Evolutionary conservation across 192 early-diverging fungal species (phyloP), one percentile per base, ranked within the genome.

Genomic region (Umbelopsis ramanniana): DNA sequence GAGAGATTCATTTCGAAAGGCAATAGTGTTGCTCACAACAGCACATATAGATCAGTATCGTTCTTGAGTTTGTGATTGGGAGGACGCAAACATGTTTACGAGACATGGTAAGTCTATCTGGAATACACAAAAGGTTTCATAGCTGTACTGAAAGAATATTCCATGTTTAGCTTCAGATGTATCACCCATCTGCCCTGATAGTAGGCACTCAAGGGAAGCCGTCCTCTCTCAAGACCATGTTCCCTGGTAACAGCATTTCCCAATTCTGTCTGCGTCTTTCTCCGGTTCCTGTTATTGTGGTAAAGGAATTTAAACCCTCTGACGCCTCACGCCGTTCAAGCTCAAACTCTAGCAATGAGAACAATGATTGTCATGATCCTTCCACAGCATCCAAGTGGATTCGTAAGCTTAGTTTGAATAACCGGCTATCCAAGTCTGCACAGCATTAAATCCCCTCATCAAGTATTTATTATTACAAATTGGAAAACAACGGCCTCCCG

Each of bases 201-300:
- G 86, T 91, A 68, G 89, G 89, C 50, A 87, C 88, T 0, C 83
- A 85, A 52, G 88, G 88, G 14, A 86, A 85, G 12, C 83, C 83
- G 40, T 72, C 82, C 0, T 72, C 82, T 0, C 72, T 88, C 35
- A 89, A 87, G 74, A 81, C 86, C 54, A 87, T 85, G 52, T 72
- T 91, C 22, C 77, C 88, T 66, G 89, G 89, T 46, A 52, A 33
- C 19, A 85, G 83, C 66, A 80, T 89, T 3, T 88, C 88, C 1
- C 82, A 83, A 43, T 89, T 88, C 43, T 85, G 85, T 45, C 53
- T 89, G 48, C 82, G 88, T 67, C 83, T 87, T 71, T 85, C 85
- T 47, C 80, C 82, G 6, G 73, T 88, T 4, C 88, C 89, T 0
- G 88, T 91, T 6, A 81, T 87, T 35, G 85, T 91, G 24, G 89